These are phyloP conservation scores for Styphnolobium japonicum DNA, from an alignment of 306 rosid species.

Conservation along the genomic window DNA sequence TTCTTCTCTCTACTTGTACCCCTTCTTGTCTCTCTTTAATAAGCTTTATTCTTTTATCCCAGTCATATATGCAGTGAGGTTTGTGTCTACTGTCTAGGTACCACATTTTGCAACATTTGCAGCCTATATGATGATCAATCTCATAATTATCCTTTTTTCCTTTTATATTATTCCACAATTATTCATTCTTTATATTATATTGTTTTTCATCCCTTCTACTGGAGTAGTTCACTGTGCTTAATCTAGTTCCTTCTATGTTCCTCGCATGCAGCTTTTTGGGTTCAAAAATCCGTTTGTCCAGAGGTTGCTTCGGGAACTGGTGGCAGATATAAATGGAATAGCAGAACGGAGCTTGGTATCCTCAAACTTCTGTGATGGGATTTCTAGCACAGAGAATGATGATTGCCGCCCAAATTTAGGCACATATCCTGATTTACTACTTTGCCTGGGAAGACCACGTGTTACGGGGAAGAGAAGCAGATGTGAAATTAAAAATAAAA, in stretches of 20 bases:
- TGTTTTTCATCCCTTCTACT: neutral
- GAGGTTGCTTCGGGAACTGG: conserved; percentile 74
- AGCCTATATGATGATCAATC: conserved; percentile 14
- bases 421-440: conserved; percentile 38
- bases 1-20: neutral
- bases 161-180: neutral
- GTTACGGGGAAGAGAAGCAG: conserved; percentile 66
- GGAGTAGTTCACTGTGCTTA: conserved; percentile 13
- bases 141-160: neutral
- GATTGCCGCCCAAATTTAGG: conserved; percentile 28
- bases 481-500: conserved; percentile 27
- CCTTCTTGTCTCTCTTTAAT: neutral
- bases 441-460: conserved; percentile 28
- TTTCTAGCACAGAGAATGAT: conserved; percentile 35
- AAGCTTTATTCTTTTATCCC: neutral
- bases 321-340: conserved; percentile 57
- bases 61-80: too few species aligned
- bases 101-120: conserved; percentile 6
- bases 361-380: conserved; percentile 35
- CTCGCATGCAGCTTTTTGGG: conserved; percentile 75
- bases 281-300: conserved; percentile 73
- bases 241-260: conserved; percentile 18
- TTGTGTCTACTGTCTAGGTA: neutral
- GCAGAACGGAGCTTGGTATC: conserved; percentile 40
- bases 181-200: neutral